Base-by-base conservation (phyloP, 805 yeast species). In the Pichia occidentalis region DNA sequence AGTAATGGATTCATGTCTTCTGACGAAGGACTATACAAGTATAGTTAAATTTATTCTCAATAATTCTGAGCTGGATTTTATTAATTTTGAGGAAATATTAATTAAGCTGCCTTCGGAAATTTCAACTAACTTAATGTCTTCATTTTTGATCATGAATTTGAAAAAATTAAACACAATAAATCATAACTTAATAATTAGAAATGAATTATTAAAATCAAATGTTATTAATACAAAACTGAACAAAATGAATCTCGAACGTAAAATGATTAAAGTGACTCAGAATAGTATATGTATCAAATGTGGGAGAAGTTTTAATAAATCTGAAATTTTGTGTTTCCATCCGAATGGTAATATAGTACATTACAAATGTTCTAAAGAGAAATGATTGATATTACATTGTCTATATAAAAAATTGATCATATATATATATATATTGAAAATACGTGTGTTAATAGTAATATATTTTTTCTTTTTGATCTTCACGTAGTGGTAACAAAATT, bases 281-380 rank as follows among this genome's bases (percentile, higher is more conserved):
- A 51, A 67, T 17, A 70, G 73, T n/a, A 55, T 54, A n/a, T 85
- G 95, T 53, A 50, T 58, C 3, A 65, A 75, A 13, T 85, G 95
- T 57, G 59, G 64, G 17, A 77, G 76, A 47, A 55, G 63, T 10
- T 59, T 81, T 44, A 67, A 74, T 32, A 51, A 55, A 14, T 36
- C 49, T 21, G 55, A 59, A 21, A 74, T 80, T 1, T 58, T 77
- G 23, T 64, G 75, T 31, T 69, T 70, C 18, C 63, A 65, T 24
- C 71, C 72, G 0, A 62, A 67, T 31, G 61, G 58, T 20, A 52
- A 57, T 4, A 65, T 73, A 5, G 69, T 75, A 4, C 85, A 79
- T 52, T 80, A 73, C 48, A 77, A 77, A 2, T 78, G 85, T 42
- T 43, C 44, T 8, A 40, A 35, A 18, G 27, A 34, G 5, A 16